These are phyloP conservation scores for Stagonosporopsis cucurbitacearum DNA, from an alignment of 2,329 filamentous ascomycete species.

Conservation along the genomic window DNA sequence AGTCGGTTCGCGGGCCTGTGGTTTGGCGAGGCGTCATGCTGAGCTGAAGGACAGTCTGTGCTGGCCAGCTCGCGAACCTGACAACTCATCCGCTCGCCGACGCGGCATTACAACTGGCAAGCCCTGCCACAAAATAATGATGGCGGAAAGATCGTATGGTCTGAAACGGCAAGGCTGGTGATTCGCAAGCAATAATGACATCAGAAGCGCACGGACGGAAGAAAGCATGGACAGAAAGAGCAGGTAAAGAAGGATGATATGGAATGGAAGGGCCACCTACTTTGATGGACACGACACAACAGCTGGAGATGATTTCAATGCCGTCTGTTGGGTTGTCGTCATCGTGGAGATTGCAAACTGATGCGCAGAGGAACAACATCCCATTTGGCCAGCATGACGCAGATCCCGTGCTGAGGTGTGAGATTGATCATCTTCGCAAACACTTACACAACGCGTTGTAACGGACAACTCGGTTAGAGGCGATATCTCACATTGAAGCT, in stretches of 20 bases:
- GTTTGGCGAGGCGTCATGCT: constrained; percentile 21
- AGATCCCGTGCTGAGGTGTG: neutral
- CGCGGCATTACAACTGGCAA: constrained; percentile 14
- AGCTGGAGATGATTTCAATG: constrained; percentile 8
- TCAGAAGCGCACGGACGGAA: constrained; percentile 30
- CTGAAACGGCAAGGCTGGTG: constrained; percentile 14
- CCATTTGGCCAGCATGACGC: neutral
- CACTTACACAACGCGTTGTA: neutral
- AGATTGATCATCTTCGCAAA: neutral
- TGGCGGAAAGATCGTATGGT: constrained; percentile 16
- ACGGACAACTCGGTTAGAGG: constrained; percentile 6
- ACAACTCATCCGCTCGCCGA: constrained; percentile 33
- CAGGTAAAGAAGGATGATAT: constrained; percentile 19
- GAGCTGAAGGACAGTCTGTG: constrained; percentile 23
- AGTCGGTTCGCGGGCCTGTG: constrained; percentile 9
- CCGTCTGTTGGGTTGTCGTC: constrained; percentile 7
- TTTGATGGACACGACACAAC: constrained; percentile 1
- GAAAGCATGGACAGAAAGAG: constrained; percentile 21
- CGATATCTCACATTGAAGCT: constrained; percentile 26
- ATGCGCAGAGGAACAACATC: neutral
- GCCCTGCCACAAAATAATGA: constrained; percentile 14
- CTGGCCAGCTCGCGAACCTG: constrained; percentile 29
- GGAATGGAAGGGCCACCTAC: constrained; percentile 16
- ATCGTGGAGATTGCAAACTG: constrained; percentile 1
- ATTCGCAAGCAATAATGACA: constrained; percentile 26